Evolutionary conservation across 805 yeast genomes (phyloP).

Genomic region (Cyberlindnera xylosilytica): DNA sequence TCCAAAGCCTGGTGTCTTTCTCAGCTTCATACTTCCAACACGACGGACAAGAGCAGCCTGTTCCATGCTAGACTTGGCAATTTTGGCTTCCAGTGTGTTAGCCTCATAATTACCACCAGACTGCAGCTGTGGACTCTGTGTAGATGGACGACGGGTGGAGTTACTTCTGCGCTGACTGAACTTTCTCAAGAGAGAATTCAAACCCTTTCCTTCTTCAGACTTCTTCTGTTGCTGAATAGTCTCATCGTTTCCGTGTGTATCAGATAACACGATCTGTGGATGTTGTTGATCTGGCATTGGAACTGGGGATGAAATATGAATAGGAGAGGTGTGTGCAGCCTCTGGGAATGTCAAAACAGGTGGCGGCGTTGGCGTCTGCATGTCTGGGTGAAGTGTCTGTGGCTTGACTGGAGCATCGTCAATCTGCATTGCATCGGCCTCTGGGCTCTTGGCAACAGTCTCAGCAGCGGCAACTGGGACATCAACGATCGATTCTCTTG

Average conservation of each 20-base stretch:
- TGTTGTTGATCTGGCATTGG: constrained; percentile 39
- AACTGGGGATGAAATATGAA: constrained; percentile 36
- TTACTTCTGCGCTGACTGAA: constrained; percentile 28
- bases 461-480: constrained; percentile 18
- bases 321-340: constrained; percentile 50
- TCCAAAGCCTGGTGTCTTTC: constrained; percentile 15
- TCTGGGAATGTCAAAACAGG: constrained; percentile 45
- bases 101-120: neutral
- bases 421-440: neutral
- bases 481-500: constrained; percentile 44
- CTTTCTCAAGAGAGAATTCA: constrained; percentile 29
- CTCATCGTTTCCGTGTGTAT: constrained; percentile 36
- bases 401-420: neutral
- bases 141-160: constrained; percentile 24
- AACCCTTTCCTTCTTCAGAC: constrained; percentile 27
- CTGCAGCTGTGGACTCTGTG: constrained; percentile 1
- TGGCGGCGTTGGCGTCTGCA: constrained; percentile 35
- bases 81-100: constrained; percentile 1
- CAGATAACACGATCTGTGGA: constrained; percentile 38
- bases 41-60: constrained; percentile 22
- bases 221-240: constrained; percentile 33
- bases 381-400: neutral
- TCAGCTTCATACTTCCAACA: constrained; percentile 26
- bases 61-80: constrained; percentile 3
- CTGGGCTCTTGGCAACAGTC: constrained; percentile 14